Evolutionary conservation across 2,329 filamentous ascomycete species (phyloP).

Genomic region (Bipolaris sorokiniana): DNA sequence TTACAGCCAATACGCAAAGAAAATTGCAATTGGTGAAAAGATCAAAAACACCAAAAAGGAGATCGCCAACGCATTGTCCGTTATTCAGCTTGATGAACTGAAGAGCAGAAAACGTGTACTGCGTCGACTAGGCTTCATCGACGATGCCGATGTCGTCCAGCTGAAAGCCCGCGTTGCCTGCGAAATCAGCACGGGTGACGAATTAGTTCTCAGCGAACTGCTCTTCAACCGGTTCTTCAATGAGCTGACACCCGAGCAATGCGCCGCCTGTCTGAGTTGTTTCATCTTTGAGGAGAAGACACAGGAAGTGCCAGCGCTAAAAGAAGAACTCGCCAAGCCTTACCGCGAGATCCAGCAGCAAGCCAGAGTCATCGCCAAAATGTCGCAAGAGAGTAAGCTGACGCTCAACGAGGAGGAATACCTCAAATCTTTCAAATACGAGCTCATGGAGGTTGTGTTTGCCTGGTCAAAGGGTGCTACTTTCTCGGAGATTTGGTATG

Average conservation of each 20-base stretch:
- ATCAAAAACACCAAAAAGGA: slow-evolving; percentile 90
- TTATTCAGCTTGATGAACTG: slow-evolving; percentile 92
- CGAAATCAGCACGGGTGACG: slow-evolving; percentile 96
- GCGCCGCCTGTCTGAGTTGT: slow-evolving; percentile 83
- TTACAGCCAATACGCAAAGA: slow-evolving; percentile 84
- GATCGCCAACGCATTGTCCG: slow-evolving; percentile 81
- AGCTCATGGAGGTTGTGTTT: slow-evolving; percentile 96
- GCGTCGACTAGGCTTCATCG: slow-evolving; percentile 92
- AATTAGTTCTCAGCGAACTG: slow-evolving; percentile 88
- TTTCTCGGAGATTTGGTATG: slow-evolving; percentile 94
- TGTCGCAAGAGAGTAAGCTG: slow-evolving; percentile 93
- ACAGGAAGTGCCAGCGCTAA: slow-evolving; percentile 71
- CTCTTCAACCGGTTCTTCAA: slow-evolving; percentile 99
- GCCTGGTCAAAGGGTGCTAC: slow-evolving; percentile 88
- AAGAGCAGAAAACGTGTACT: slow-evolving; percentile 96
- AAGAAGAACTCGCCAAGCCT: slow-evolving; percentile 85
- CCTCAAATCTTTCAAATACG: slow-evolving; percentile 84
- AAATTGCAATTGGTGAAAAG: slow-evolving; percentile 75
- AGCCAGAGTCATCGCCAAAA: slow-evolving; percentile 86
- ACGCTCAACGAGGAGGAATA: slow-evolving; percentile 96
- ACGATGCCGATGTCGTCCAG: slow-evolving; percentile 92
- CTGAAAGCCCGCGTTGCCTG: slow-evolving; percentile 97
- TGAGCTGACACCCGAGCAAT: slow-evolving; percentile 85
- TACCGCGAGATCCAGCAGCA: slow-evolving; percentile 86
- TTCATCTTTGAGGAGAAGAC: slow-evolving; percentile 99